phyloP scores from a whole-genome alignment of 2,329 filamentous ascomycete genomes.

The Podosphaera aphanis region DNA sequence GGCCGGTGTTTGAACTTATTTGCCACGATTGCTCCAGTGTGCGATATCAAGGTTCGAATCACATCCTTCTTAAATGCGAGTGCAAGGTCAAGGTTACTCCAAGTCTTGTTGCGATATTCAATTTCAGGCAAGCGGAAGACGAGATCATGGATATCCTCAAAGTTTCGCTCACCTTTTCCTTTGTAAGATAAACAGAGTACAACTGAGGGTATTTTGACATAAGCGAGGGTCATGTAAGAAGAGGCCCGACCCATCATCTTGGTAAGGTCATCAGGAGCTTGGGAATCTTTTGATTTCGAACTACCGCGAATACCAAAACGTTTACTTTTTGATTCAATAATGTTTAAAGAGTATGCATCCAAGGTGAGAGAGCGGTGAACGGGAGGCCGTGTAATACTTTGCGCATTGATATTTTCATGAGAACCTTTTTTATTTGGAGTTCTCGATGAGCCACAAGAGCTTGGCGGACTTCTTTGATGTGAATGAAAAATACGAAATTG shows the following conservation, averaged over 20 bases:
- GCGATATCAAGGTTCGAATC: constrained; percentile 78
- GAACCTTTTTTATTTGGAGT: constrained; percentile 14
- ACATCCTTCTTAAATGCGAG: constrained; percentile 85
- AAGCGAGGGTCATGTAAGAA: constrained; percentile 91
- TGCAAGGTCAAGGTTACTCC: constrained; percentile 90
- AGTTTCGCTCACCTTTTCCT: constrained; percentile 79
- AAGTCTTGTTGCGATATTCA: constrained; percentile 96
- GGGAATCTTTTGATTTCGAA: constrained; percentile 28
- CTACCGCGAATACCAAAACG: constrained; percentile 31
- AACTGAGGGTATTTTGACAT: constrained; percentile 85
- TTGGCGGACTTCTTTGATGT: constrained; percentile 10
- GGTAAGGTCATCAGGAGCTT: constrained; percentile 66
- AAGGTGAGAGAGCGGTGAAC: constrained; percentile 10
- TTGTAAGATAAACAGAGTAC: constrained; percentile 93
- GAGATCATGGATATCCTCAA: constrained; percentile 92
- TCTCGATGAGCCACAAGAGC: constrained; percentile 8
- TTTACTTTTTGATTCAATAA: constrained; percentile 17
- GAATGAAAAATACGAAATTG: constrained; percentile 22
- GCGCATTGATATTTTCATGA: constrained; percentile 13
- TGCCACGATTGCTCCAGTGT: constrained; percentile 85
- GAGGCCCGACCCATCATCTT: constrained; percentile 92
- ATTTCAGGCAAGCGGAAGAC: constrained; percentile 87
- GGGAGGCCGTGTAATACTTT: constrained; percentile 8
- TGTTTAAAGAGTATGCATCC: constrained; percentile 11
- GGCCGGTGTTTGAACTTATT: constrained; percentile 92